These are phyloP conservation scores for Fraxinus ornus DNA, from an alignment of 305 asterid genomes.

Conservation along the genomic window DNA sequence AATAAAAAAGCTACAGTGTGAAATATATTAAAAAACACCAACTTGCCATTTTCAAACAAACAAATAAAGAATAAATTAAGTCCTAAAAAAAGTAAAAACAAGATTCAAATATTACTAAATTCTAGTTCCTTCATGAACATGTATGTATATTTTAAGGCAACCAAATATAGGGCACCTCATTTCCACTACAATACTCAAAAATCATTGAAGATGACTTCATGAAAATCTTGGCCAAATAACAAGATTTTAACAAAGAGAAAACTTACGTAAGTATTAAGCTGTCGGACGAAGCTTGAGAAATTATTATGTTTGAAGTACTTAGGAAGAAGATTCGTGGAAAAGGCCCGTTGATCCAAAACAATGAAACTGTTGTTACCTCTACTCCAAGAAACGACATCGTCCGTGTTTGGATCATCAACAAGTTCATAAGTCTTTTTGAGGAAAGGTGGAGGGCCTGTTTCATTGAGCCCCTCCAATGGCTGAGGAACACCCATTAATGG, in stretches of 20 bases:
- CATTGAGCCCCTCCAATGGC: slow-evolving; percentile 54
- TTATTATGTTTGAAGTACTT: slow-evolving; percentile 77
- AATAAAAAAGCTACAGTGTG: not conserved
- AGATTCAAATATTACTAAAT: not conserved
- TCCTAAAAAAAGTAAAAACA: not conserved
- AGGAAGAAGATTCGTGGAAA: slow-evolving; percentile 63
- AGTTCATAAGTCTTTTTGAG: slow-evolving; percentile 69
- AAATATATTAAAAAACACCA: not conserved
- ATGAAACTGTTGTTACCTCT: slow-evolving; percentile 68
- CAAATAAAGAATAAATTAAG: not conserved
- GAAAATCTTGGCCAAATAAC: not conserved
- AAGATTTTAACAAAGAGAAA: not conserved
- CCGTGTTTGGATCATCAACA: slow-evolving; percentile 60
- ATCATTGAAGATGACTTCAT: not conserved
- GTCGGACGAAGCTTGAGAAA: slow-evolving; percentile 81
- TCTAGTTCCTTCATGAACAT: slow-evolving; percentile 9
- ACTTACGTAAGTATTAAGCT: slow-evolving; percentile 79
- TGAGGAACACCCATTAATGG: slow-evolving; percentile 31
- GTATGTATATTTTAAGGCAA: not conserved
- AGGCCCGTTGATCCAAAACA: slow-evolving; percentile 67
- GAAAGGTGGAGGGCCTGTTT: slow-evolving; percentile 62
- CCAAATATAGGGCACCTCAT: slow-evolving; percentile 10
- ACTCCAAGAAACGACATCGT: slow-evolving; percentile 61
- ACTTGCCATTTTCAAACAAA: not conserved
- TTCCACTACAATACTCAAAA: not conserved